Base-by-base conservation (phyloP, 495 filamentous ascomycete genomes). In the Talaromyces adpressus region DNA sequence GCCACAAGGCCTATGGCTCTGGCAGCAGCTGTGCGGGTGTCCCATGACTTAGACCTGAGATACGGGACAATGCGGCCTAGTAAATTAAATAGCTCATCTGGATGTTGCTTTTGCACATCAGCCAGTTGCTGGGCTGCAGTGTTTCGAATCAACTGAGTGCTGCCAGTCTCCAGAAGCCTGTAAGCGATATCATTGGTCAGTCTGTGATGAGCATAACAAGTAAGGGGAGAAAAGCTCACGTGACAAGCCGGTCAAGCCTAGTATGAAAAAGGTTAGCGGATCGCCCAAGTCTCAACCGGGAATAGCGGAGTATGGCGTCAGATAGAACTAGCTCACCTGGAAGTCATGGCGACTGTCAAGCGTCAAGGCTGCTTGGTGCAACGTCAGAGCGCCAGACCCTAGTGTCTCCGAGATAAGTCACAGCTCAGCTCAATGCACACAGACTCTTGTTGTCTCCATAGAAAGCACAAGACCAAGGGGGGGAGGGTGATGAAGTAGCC, bases 31-130 rank as follows among this genome's bases (percentile, higher is more conserved):
- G 85, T 91, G 36, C 94, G 83, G 8, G 94, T 97, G 66, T 98
- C 94, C 94, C 94, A 98, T 63, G 90, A 91, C 71, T 92, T 96
- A 62, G 92, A 91, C 62, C 88, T 84, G 16, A 98, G 83, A 74
- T 95, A 97, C 2, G 95, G 92, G 18, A 98, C 85, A 49, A 98
- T 93, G 54, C 93, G 84, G n/a, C 91, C 91, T n/a, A 98, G 82
- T 7, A 98, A 82, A 68, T 98, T 97, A 75, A 97, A 98, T 3
- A 98, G 81, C 70, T 98, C 94, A 73, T 98, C 93, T 0, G 95
- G 94, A 70, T 98, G 95, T 66, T 93, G 88, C 71, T 96, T 98
- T 75, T 98, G 95, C 64, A 97, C 92, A 79, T 98, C 94, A 39
- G 90, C 93, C 41, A 98, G 84, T 78, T 98, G 94, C 70, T 94